Base-by-base conservation (phyloP, 2,329 filamentous ascomycete species). In the Arthrobotrys sphaeroides region DNA sequence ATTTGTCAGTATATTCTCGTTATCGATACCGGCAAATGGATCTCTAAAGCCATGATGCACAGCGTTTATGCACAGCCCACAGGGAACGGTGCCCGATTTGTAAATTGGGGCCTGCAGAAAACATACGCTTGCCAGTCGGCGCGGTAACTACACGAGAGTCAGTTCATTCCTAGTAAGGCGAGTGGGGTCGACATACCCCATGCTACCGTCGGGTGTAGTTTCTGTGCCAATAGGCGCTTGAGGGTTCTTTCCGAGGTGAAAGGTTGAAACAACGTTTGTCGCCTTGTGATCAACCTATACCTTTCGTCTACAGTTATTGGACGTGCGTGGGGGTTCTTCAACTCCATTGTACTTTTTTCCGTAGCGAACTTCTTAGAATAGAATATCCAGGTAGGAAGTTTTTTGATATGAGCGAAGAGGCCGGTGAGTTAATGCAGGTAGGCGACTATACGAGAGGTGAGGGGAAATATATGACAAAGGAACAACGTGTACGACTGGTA, bases 91-190 rank as follows among this genome's bases (percentile, higher is more conserved):
- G n/a, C n/a, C n/a, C n/a, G n/a, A n/a, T 2, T 38, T 12, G 28
- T 6, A 36, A 7, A n/a, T n/a, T n/a, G n/a, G n/a, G n/a, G n/a
- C n/a, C 16, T 22, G 38, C 40, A 2, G 40, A 12, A 10, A 38
- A 53, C 70, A 28, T 65, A 75, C 72, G 72, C n/a, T 69, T 75
- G 26, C 72, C 72, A n/a, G 72, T 75, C 10, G 72, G 72, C 12
- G 72, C 72, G 13, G 64, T 69, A 4, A 68, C 70, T 74, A n/a
- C 28, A 26, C n/a, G 24, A 1, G 12, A 16, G 18, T 16, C 49
- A 12, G 16, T 24, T 57, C 40, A 68, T 62, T 36, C n/a, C 45
- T 40, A 22, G 1, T 20, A 16, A 10, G 16, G 9, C 18, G 4
- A 16, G 43, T 49, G 40, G 20, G 26, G 24, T 5, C 6, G 9